phyloP scores from a whole-genome alignment of 2,329 filamentous ascomycete genomes.

The Ophiostoma populinum region DNA sequence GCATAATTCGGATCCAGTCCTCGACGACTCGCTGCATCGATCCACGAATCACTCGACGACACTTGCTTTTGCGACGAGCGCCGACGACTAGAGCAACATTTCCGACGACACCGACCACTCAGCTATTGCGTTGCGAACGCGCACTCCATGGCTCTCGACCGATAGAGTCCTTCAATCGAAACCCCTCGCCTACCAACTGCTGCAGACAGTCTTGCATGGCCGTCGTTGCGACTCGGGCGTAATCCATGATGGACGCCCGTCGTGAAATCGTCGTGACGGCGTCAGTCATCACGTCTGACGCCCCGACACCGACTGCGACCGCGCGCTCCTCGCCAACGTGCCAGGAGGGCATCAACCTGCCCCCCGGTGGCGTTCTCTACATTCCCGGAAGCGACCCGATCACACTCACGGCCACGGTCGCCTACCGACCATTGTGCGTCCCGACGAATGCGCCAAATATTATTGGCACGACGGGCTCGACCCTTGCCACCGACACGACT shows the following conservation, averaged over 20 bases:
- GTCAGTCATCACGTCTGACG: constrained; percentile 2
- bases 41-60: background rate
- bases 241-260: constrained; percentile 6
- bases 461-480: constrained; percentile 13
- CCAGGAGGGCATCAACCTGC: constrained; percentile 23
- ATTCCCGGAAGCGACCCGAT: constrained; percentile 35
- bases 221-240: constrained; percentile 15
- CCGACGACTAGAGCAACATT: too few relatives aligned
- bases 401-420: constrained; percentile 39
- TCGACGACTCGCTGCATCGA: too few relatives aligned
- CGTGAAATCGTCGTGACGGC: constrained; percentile 7
- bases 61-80: too few relatives aligned
- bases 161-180: background rate
- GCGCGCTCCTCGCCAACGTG: constrained; percentile 13
- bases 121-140: too few relatives aligned
- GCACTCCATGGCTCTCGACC: too few relatives aligned
- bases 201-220: constrained; percentile 10
- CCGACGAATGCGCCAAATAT: constrained; percentile 23
- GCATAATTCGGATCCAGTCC: too few relatives aligned
- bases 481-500: constrained; percentile 16
- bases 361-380: constrained; percentile 28
- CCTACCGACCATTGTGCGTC: constrained; percentile 42
- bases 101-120: background rate
- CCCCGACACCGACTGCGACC: background rate
- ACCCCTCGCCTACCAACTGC: constrained; percentile 1